These are phyloP conservation scores for Nicotiana sylvestris DNA, from an alignment of 257 asterid genomes.

Conservation along the genomic window DNA sequence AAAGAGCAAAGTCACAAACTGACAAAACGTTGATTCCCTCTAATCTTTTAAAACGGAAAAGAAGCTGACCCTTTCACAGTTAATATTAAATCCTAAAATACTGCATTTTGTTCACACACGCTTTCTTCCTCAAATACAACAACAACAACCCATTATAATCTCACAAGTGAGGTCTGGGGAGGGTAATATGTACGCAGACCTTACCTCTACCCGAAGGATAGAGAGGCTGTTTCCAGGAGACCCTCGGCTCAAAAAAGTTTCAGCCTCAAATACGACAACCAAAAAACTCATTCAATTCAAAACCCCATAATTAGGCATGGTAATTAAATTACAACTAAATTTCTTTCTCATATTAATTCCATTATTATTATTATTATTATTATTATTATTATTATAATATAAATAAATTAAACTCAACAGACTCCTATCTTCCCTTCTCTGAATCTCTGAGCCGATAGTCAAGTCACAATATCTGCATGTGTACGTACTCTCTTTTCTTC, in stretches of 20 bases:
- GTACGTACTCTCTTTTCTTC: slow-evolving; percentile 32
- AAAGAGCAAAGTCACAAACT: not conserved
- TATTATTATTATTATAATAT: not conserved
- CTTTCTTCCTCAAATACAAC: not conserved
- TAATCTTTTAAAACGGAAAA: not conserved
- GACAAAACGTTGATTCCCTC: slow-evolving; percentile 13
- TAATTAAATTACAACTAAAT: not conserved
- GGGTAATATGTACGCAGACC: too few species aligned
- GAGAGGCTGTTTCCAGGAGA: too few species aligned
- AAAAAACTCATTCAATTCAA: not conserved
- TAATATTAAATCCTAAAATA: not conserved
- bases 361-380: too few species aligned
- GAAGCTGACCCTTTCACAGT: not conserved
- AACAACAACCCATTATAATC: too few species aligned
- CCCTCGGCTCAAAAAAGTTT: too few species aligned
- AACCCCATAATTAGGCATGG: not conserved
- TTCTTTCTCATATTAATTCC: not conserved
- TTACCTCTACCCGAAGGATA: too few species aligned
- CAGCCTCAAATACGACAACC: not conserved
- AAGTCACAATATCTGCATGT: slow-evolving; percentile 67
- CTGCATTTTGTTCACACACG: not conserved
- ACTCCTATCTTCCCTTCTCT: slow-evolving; percentile 6
- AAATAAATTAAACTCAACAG: not conserved
- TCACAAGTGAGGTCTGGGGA: too few species aligned
- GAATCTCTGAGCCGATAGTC: slow-evolving; percentile 46